These are phyloP conservation scores for Cicer yamashitae DNA, from an alignment of 306 rosid species.

Conservation along the genomic window DNA sequence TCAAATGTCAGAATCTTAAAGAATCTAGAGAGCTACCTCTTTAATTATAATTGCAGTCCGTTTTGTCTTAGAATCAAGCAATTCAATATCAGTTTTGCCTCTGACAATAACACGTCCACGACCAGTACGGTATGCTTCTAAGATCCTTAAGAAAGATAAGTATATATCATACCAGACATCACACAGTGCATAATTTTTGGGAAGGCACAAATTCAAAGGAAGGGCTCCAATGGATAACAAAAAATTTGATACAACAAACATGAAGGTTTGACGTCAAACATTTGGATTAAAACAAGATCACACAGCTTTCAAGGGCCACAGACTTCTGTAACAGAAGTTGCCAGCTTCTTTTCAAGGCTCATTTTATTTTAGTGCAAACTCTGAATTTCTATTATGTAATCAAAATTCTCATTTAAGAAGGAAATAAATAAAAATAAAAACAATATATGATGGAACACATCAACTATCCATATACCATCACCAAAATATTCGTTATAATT, in stretches of 20 bases:
- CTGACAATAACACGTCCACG: constrained; percentile 85
- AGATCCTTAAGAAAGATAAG: constrained; percentile 64
- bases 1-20: constrained; percentile 31
- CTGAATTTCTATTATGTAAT: constrained; percentile 10
- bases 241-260: background rate
- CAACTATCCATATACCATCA: constrained; percentile 21
- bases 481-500: constrained; percentile 10
- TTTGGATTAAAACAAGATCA: constrained; percentile 28
- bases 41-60: constrained; percentile 78
- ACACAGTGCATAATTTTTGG: background rate
- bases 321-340: constrained; percentile 7
- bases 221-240: background rate
- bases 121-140: constrained; percentile 94
- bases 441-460: constrained; percentile 17
- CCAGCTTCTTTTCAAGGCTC: constrained; percentile 20
- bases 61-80: constrained; percentile 84
- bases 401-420: constrained; percentile 20
- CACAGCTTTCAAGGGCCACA: constrained; percentile 18
- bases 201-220: background rate
- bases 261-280: constrained; percentile 2
- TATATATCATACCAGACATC: constrained; percentile 39
- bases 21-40: constrained; percentile 62
- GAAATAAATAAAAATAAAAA: constrained; percentile 25
- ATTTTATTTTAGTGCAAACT: constrained; percentile 20
- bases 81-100: constrained; percentile 91